Evolutionary conservation across 2,329 filamentous ascomycete genomes (phyloP).

Genomic region (Thyridium curvatum): DNA sequence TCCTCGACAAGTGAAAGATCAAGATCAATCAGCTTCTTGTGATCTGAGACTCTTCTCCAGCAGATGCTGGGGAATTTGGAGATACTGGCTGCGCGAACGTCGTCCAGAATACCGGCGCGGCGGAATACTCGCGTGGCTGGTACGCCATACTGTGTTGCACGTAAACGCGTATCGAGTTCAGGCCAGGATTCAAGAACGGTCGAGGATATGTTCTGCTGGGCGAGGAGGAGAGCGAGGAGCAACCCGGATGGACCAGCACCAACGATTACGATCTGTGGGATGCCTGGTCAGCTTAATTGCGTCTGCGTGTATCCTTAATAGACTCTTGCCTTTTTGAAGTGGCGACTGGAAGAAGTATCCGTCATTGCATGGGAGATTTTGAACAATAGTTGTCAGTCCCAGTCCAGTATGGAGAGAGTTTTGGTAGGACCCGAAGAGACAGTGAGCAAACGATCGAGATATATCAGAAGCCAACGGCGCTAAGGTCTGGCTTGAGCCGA

Average conservation of each 20-base stretch:
- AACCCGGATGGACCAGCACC: neutral
- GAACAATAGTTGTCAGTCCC: no score
- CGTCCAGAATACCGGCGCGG: neutral
- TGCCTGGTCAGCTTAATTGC: neutral
- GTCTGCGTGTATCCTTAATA: no score
- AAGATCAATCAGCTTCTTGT: neutral
- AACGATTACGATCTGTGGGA: neutral
- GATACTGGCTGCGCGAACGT: neutral
- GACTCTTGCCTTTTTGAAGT: no score
- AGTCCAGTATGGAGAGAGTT: no score
- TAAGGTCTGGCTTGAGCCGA: no score
- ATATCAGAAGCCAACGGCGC: no score
- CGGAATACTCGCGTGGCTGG: slow-evolving; percentile 1
- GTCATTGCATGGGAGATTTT: no score
- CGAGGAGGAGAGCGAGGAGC: neutral
- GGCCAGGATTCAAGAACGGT: neutral
- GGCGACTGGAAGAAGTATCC: no score
- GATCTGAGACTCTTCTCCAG: neutral
- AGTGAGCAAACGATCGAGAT: no score
- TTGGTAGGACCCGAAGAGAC: no score
- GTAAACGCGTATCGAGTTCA: neutral
- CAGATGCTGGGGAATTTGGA: neutral
- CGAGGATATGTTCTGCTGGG: neutral
- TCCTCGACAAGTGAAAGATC: neutral
- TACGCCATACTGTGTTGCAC: slow-evolving; percentile 2